Evolutionary conservation across 2,329 filamentous ascomycete genomes (phyloP), one percentile per base, ranked within the genome.

Genomic region (Sphaerulina vaccinii): DNA sequence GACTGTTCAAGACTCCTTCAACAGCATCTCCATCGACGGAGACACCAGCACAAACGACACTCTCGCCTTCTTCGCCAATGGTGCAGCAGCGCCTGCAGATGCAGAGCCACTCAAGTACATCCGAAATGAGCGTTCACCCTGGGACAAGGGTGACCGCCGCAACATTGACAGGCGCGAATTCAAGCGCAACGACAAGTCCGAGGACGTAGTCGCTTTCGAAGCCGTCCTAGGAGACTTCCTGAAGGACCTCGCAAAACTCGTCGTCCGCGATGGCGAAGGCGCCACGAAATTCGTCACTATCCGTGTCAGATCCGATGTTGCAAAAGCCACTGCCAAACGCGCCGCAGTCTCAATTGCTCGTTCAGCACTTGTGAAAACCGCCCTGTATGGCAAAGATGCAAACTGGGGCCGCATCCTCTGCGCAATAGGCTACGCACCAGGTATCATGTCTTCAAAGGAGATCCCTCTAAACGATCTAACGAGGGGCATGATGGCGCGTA

Each of bases 371-470:
- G 93, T 99, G 63, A 99, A 99, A 79, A 99, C 93, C 0, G 93
- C 93, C 0, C 78, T 99, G 35, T 99, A 99, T 71, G 93, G 93
- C 59, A 90, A 90, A 70, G 93, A 99, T 69, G 93, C 93, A 15
- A 99, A 99, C 77, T 99, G 93, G 93, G 93, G 93, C 27, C 90
- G 93, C 49, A 95, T 99, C 57, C 80, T 97, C 22, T 97, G 93
- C 70, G 92, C 93, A 1, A 90, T 91, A 3, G 93, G 93, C 2
- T 97, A 97, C 68, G 77, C 81, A 0, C 78, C 79, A 53, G 82
- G 85, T 1, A 82, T 86, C 55, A 66, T 67, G 54, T 13, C 40
- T 13, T 55, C 57, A n/a, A 15, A 18, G 1, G 75, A 58, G 39
- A 24, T 63, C 21, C 22, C 19, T 9, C 9, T 19, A n/a, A 1